A percentile compares a stretch with the other conserved stretches of the same genome.
Evolutionary conservation across 2,329 filamentous ascomycete genomes (phyloP).

Genomic region (Colletotrichum nymphaeae): DNA sequence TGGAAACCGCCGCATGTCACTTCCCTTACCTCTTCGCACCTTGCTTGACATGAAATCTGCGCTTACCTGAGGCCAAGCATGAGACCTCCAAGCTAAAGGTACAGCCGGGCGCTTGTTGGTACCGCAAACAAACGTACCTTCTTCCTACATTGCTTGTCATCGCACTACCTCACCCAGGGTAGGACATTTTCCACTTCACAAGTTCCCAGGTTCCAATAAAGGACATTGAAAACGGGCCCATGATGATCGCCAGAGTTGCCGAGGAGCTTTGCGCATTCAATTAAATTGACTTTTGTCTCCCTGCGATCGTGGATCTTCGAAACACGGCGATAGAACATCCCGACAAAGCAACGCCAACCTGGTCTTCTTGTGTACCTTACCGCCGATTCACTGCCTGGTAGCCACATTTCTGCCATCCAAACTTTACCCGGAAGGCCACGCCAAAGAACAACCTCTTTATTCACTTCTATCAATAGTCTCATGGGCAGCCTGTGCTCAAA

Average conservation of each 20-base stretch:
- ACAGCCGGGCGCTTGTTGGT: background rate
- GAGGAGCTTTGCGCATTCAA: constrained; percentile 1
- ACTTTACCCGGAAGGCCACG: background rate
- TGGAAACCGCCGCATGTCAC: background rate
- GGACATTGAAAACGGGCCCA: background rate
- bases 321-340: background rate
- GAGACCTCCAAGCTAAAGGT: background rate
- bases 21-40: background rate
- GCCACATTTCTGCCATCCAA: background rate
- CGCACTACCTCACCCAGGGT: background rate
- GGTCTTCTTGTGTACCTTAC: background rate
- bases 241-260: background rate
- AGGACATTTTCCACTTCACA: background rate
- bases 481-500: constrained; percentile 37
- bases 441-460: background rate
- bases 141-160: background rate
- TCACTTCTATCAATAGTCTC: background rate
- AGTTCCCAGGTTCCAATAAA: background rate
- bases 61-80: background rate
- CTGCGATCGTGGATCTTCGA: background rate
- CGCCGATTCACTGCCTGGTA: background rate
- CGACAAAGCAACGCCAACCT: background rate
- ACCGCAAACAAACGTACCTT: background rate
- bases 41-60: background rate
- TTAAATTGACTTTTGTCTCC: background rate